Conservation (phyloP, 1,139 yeast genomes). For the Wickerhamomyces sp. region DNA sequence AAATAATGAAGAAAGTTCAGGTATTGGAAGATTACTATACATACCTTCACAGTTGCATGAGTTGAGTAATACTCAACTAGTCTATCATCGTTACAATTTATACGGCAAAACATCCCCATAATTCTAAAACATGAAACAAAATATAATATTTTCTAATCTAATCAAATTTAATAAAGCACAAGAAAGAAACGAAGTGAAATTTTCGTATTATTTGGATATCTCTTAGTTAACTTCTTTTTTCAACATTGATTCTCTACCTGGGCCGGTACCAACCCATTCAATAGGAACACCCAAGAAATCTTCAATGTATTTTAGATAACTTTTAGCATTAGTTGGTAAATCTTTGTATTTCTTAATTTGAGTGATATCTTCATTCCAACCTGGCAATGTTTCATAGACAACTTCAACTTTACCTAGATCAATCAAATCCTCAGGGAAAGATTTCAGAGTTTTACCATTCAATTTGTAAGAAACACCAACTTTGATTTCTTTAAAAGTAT, state of each 20-base stretch:
- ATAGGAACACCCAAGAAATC: conserved; percentile 78
- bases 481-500: conserved; percentile 80
- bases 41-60: conserved; percentile 34
- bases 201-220: background rate
- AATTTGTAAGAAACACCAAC: conserved; percentile 79
- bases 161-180: background rate
- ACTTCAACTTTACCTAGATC: conserved; percentile 86
- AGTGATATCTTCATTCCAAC: conserved; percentile 90
- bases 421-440: conserved; percentile 90
- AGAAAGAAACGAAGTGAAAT: background rate
- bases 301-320: conserved; percentile 80
- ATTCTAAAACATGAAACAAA: background rate
- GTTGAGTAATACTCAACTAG: conserved; percentile 30
- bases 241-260: conserved; percentile 86
- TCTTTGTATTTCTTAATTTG: conserved; percentile 63
- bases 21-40: conserved; percentile 44
- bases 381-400: conserved; percentile 84
- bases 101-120: conserved; percentile 22
- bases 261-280: conserved; percentile 99
- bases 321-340: conserved; percentile 83
- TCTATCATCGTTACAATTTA: conserved; percentile 43
- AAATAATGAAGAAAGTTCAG: conserved; percentile 43
- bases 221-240: conserved; percentile 22
- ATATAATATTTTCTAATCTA: background rate
- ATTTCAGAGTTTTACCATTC: conserved; percentile 66